These are phyloP conservation scores for Lachancea kluyveri DNA, from an alignment of 805 yeast species.

Conservation along the genomic window DNA sequence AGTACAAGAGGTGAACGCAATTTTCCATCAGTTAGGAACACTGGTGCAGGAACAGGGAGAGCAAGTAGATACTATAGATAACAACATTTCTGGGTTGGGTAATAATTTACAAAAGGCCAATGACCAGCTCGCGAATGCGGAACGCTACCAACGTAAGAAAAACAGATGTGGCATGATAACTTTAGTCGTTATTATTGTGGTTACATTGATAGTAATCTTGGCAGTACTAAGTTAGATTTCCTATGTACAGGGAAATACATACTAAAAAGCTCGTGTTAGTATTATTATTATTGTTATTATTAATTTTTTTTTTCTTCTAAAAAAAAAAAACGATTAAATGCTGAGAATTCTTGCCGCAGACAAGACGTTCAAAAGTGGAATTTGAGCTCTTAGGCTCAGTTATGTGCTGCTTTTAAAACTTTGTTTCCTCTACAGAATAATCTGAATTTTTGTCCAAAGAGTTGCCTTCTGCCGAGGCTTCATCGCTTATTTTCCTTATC, in stretches of 20 bases:
- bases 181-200: conserved; percentile 49
- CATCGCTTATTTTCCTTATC: conserved; percentile 5
- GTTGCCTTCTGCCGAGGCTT: too few relatives aligned
- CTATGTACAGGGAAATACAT: too few relatives aligned
- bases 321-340: too few relatives aligned
- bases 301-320: too few relatives aligned
- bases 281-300: too few relatives aligned
- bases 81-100: conserved; percentile 59
- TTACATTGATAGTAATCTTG: conserved; percentile 52
- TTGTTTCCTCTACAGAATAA: too few relatives aligned
- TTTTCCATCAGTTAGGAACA: conserved; percentile 73
- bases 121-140: conserved; percentile 65
- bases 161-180: conserved; percentile 71
- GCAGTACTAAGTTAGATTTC: conserved; percentile 36
- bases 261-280: too few relatives aligned
- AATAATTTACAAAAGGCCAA: conserved; percentile 65
- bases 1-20: conserved; percentile 77
- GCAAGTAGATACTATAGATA: conserved; percentile 78
- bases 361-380: too few relatives aligned
- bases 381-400: too few relatives aligned
- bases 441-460: too few relatives aligned
- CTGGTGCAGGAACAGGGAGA: conserved; percentile 81
- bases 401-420: too few relatives aligned
- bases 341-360: too few relatives aligned
- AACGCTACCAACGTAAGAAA: conserved; percentile 62